Evolutionary conservation across 1,284 basidiomycete species (phyloP).

Genomic region (Mycena sp.): DNA sequence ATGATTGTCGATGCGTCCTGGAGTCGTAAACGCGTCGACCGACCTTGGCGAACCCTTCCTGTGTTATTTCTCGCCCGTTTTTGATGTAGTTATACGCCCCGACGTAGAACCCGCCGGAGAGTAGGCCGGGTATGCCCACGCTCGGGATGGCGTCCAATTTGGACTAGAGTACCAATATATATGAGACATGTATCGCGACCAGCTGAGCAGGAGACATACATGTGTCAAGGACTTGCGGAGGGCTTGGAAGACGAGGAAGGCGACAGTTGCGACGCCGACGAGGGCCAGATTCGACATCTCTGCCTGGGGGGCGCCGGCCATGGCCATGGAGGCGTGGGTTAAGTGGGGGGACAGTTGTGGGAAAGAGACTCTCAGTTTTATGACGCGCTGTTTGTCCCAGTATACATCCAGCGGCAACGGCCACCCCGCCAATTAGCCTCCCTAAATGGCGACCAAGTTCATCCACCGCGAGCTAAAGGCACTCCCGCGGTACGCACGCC

Average conservation of each 20-base stretch:
- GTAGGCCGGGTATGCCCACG: not conserved
- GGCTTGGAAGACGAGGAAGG: not conserved
- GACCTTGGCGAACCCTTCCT: slow-evolving; percentile 37
- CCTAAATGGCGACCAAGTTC: slow-evolving; percentile 50
- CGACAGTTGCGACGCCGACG: not conserved
- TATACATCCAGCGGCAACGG: too few species aligned
- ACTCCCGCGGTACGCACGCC: slow-evolving; percentile 43
- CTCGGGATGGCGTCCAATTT: not conserved
- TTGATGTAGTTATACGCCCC: slow-evolving; percentile 31
- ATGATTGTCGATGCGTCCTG: not conserved
- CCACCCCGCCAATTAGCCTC: too few species aligned
- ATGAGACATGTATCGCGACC: too few species aligned
- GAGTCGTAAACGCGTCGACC: not conserved
- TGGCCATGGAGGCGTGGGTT: too few species aligned
- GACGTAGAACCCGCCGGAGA: slow-evolving; percentile 29
- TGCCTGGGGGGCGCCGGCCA: too few species aligned
- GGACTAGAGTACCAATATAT: too few species aligned
- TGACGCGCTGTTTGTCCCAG: too few species aligned
- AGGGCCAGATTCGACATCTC: not conserved
- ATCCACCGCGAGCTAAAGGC: slow-evolving; percentile 53
- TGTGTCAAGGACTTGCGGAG: not conserved
- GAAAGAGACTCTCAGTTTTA: too few species aligned
- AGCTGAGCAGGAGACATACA: too few species aligned
- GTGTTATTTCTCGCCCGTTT: slow-evolving; percentile 29
- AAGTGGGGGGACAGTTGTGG: too few species aligned